phyloP scores from a whole-genome alignment of 2,329 filamentous ascomycete genomes.

The Thielaviopsis euricoi region DNA sequence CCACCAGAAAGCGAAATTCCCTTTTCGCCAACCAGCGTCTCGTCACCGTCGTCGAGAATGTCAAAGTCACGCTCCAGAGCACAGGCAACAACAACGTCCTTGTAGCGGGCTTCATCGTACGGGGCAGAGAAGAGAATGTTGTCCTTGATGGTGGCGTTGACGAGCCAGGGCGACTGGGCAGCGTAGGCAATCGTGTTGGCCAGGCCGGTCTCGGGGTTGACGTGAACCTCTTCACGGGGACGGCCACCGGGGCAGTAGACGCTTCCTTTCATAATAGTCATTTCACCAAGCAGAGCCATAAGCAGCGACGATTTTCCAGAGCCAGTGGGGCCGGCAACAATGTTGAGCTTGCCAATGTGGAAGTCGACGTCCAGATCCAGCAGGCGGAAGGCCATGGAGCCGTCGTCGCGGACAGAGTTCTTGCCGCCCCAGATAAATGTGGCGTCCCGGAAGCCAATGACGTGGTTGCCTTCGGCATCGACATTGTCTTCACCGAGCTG shows the following conservation, averaged over 20 bases:
- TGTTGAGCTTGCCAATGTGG: conserved; percentile 69
- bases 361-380: conserved; percentile 75
- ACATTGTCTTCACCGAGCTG: conserved; percentile 59
- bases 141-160: conserved; percentile 88
- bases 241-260: conserved; percentile 75
- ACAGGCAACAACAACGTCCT: conserved; percentile 76
- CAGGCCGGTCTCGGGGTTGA: conserved; percentile 68
- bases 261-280: conserved; percentile 67
- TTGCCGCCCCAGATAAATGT: conserved; percentile 80
- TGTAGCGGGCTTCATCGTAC: conserved; percentile 68
- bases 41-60: conserved; percentile 81
- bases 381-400: conserved; percentile 62
- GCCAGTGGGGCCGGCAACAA: conserved; percentile 84
- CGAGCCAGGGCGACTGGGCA: conserved; percentile 90
- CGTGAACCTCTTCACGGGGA: conserved; percentile 68
- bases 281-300: conserved; percentile 92
- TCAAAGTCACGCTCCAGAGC: conserved; percentile 81
- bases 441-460: conserved; percentile 72
- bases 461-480: conserved; percentile 50
- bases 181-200: conserved; percentile 92
- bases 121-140: conserved; percentile 85
- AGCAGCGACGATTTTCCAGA: conserved; percentile 90
- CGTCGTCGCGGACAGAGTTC: conserved; percentile 41
- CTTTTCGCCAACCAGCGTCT: conserved; percentile 91
- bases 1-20: conserved; percentile 92